A percentile compares a stretch with the other conserved stretches of the same genome.
Evolutionary conservation across 352 stramenopile species (phyloP).

Genomic region (Phytophthora crassamura): DNA sequence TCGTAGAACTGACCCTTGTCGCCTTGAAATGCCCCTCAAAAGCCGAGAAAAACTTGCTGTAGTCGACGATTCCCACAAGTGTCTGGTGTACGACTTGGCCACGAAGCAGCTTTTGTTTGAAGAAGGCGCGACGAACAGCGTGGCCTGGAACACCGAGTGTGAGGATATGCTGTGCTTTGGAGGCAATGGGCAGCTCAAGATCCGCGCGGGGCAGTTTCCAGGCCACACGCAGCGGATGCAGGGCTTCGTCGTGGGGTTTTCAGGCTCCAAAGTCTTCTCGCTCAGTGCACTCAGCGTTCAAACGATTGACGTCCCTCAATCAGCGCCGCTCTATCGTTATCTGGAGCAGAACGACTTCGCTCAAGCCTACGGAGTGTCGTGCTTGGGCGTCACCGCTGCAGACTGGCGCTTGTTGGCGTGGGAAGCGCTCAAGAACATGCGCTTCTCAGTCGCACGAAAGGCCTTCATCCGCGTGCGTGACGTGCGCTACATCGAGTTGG

Average conservation of each 20-base stretch:
- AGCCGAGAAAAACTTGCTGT: constrained; percentile 91
- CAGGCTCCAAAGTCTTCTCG: constrained; percentile 93
- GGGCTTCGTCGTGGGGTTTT: constrained; percentile 94
- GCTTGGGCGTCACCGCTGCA: constrained; percentile 93
- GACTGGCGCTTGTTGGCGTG: constrained; percentile 90
- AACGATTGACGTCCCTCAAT: constrained; percentile 93
- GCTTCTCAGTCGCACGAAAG: constrained; percentile 82
- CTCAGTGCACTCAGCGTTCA: constrained; percentile 88
- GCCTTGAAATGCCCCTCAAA: background rate
- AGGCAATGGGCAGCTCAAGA: constrained; percentile 88
- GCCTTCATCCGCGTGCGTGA: constrained; percentile 92
- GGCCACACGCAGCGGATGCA: constrained; percentile 91
- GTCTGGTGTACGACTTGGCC: constrained; percentile 92
- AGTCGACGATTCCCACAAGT: constrained; percentile 90
- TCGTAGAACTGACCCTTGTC: background rate
- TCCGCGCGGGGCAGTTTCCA: constrained; percentile 91
- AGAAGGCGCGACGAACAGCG: constrained; percentile 86
- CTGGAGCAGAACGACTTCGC: constrained; percentile 91
- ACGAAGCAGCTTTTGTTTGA: constrained; percentile 92
- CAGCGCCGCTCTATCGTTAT: constrained; percentile 87
- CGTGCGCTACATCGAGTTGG: constrained; percentile 92
- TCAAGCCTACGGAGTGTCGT: constrained; percentile 91
- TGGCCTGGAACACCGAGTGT: constrained; percentile 95
- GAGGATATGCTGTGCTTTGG: constrained; percentile 96
- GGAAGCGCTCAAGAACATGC: constrained; percentile 87